Conservation (phyloP, 2,329 filamentous ascomycete species). For the Aspergillus sp. region DNA sequence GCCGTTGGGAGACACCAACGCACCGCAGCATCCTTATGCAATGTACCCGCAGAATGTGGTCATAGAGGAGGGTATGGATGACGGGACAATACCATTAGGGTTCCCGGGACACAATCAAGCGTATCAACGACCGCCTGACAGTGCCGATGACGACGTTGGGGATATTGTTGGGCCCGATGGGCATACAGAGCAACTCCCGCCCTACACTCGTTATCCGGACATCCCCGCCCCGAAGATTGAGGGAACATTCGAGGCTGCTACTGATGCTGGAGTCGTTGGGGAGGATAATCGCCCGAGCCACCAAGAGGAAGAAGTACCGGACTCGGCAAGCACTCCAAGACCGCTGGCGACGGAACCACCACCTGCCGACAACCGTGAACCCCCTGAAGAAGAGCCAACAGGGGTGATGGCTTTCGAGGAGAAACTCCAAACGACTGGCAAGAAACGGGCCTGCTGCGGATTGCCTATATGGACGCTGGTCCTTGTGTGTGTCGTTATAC, state of each 20-base stretch:
- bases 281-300: slow-evolving; percentile 27
- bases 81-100: slow-evolving; percentile 53
- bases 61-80: slow-evolving; percentile 44
- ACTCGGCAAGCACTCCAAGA: neutral
- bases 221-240: slow-evolving; percentile 53
- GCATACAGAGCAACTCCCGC: slow-evolving; percentile 82
- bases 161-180: slow-evolving; percentile 82
- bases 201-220: slow-evolving; percentile 83
- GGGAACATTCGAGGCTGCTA: slow-evolving; percentile 19
- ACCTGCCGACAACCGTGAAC: slow-evolving; percentile 7
- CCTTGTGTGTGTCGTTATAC: slow-evolving; percentile 36
- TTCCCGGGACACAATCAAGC: slow-evolving; percentile 59
- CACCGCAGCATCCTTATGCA: slow-evolving; percentile 74
- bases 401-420: slow-evolving; percentile 35
- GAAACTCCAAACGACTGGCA: slow-evolving; percentile 37
- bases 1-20: slow-evolving; percentile 51
- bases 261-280: slow-evolving; percentile 34
- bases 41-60: slow-evolving; percentile 77
- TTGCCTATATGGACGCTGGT: slow-evolving; percentile 44
- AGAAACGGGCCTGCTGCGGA: slow-evolving; percentile 39
- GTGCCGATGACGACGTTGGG: slow-evolving; percentile 65
- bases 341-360: slow-evolving; percentile 6
- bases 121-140: slow-evolving; percentile 62
- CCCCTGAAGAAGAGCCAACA: slow-evolving; percentile 17
- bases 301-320: neutral